Evolutionary conservation across 106 monocot genomes (phyloP).

Genomic region (Dioscorea dumetorum): DNA sequence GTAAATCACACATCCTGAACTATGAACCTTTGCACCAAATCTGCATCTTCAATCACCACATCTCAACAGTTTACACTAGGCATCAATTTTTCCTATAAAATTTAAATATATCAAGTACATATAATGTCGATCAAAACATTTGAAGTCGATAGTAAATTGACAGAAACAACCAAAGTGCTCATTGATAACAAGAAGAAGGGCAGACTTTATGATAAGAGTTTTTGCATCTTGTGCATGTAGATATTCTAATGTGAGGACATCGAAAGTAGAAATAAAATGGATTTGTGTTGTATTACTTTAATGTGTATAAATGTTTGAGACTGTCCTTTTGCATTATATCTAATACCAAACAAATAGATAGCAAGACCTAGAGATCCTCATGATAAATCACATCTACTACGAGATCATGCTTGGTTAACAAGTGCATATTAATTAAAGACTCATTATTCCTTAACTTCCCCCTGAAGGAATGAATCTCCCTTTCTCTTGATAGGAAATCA

Average conservation of each 20-base stretch:
- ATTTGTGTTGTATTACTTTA: slow-evolving; percentile 77
- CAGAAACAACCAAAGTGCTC: too few relatives aligned
- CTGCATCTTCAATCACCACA: too few relatives aligned
- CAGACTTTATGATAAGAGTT: too few relatives aligned
- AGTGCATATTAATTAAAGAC: slow-evolving; percentile 80
- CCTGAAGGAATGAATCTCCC: slow-evolving; percentile 73
- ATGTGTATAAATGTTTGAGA: slow-evolving; percentile 60
- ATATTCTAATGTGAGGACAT: slow-evolving; percentile 88
- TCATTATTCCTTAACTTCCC: slow-evolving; percentile 93
- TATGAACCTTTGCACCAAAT: too few relatives aligned
- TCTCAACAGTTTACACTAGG: too few relatives aligned
- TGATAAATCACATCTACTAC: slow-evolving; percentile 58
- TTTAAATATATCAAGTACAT: too few relatives aligned
- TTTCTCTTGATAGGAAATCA: slow-evolving; percentile 53
- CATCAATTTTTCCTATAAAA: too few relatives aligned
- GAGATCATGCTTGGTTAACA: slow-evolving; percentile 85
- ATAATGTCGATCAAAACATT: too few relatives aligned
- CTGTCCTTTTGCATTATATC: slow-evolving; percentile 34
- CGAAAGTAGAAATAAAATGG: slow-evolving; percentile 57
- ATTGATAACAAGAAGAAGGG: too few relatives aligned
- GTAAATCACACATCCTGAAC: too few relatives aligned
- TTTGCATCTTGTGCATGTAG: slow-evolving; percentile 51
- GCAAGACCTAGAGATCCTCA: slow-evolving; percentile 74
- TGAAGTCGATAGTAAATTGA: too few relatives aligned
- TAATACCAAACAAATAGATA: slow-evolving; percentile 87